Evolutionary conservation across 1,139 yeast genomes (phyloP).

Genomic region (Hansenula anomala): DNA sequence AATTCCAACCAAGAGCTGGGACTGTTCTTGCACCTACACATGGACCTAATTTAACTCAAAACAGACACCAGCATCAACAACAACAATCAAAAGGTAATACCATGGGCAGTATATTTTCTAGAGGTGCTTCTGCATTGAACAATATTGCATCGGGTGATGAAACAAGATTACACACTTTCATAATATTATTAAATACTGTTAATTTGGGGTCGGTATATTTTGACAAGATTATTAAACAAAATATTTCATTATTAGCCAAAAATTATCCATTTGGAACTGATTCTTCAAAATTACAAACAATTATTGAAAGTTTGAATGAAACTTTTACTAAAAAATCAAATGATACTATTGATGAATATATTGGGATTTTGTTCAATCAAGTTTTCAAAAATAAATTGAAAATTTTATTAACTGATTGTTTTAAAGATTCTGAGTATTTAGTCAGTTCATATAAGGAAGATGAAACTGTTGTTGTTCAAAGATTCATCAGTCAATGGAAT

Average conservation of each 20-base stretch:
- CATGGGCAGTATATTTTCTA: slow-evolving; percentile 22
- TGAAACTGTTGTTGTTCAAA: slow-evolving; percentile 31
- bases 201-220: slow-evolving; percentile 55
- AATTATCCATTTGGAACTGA: slow-evolving; percentile 57
- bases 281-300: slow-evolving; percentile 34
- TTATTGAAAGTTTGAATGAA: slow-evolving; percentile 29
- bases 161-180: slow-evolving; percentile 39
- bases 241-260: slow-evolving; percentile 32
- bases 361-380: slow-evolving; percentile 54
- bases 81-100: slow-evolving; percentile 11
- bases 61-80: slow-evolving; percentile 9
- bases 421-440: slow-evolving; percentile 48
- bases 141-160: slow-evolving; percentile 30
- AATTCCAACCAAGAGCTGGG: slow-evolving; percentile 45
- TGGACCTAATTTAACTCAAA: slow-evolving; percentile 1
- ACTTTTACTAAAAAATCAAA: slow-evolving; percentile 36
- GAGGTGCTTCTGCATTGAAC: slow-evolving; percentile 24
- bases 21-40: slow-evolving; percentile 15
- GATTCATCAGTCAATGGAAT: slow-evolving; percentile 63
- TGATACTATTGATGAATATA: slow-evolving; percentile 46
- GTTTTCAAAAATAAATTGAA: slow-evolving; percentile 48
- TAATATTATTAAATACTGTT: slow-evolving; percentile 58
- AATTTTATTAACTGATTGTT: slow-evolving; percentile 45
- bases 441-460: slow-evolving; percentile 30
- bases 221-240: slow-evolving; percentile 38